Conservation (phyloP, 2,329 filamentous ascomycete species). For the Byssochlamys sp. region DNA sequence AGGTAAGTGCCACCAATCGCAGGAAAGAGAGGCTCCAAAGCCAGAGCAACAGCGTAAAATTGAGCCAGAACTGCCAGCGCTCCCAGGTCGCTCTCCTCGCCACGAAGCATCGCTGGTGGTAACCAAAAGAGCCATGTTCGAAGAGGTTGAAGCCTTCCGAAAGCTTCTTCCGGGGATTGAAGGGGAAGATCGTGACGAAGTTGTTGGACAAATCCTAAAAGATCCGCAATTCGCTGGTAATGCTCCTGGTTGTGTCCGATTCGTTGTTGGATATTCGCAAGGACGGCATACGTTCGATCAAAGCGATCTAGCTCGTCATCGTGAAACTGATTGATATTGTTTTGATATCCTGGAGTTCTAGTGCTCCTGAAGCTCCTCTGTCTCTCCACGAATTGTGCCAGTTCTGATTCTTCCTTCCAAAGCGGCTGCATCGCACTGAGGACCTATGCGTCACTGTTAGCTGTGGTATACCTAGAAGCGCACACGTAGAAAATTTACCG, state of each 20-base stretch:
- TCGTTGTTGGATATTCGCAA: slow-evolving; percentile 49
- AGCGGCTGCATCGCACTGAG: slow-evolving; percentile 84
- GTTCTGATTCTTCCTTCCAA: slow-evolving; percentile 71
- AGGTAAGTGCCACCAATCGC: slow-evolving; percentile 86
- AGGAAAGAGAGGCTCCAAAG: slow-evolving; percentile 82
- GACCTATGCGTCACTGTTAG: slow-evolving; percentile 45
- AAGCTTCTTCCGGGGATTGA: slow-evolving; percentile 70
- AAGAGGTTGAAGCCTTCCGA: slow-evolving; percentile 77
- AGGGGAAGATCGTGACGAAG: slow-evolving; percentile 61
- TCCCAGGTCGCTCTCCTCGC: slow-evolving; percentile 63
- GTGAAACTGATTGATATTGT: slow-evolving; percentile 16
- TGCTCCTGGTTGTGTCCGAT: slow-evolving; percentile 62
- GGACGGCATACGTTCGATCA: slow-evolving; percentile 56
- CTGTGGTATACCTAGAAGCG: neutral
- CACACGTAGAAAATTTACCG: slow-evolving; percentile 47
- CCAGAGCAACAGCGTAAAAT: slow-evolving; percentile 79
- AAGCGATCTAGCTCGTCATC: slow-evolving; percentile 63
- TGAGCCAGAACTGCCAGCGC: slow-evolving; percentile 78
- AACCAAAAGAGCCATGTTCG: slow-evolving; percentile 94
- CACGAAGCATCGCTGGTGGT: slow-evolving; percentile 72
- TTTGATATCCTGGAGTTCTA: slow-evolving; percentile 22
- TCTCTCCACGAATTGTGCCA: slow-evolving; percentile 33
- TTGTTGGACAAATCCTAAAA: slow-evolving; percentile 63
- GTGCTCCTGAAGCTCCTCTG: slow-evolving; percentile 30
- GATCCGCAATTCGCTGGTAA: slow-evolving; percentile 56